Percentiles rank a stretch among this genome's conserved stretches.
phyloP scores from a whole-genome alignment of 371 early-diverging fungal genomes.

The Mucor sp. region DNA sequence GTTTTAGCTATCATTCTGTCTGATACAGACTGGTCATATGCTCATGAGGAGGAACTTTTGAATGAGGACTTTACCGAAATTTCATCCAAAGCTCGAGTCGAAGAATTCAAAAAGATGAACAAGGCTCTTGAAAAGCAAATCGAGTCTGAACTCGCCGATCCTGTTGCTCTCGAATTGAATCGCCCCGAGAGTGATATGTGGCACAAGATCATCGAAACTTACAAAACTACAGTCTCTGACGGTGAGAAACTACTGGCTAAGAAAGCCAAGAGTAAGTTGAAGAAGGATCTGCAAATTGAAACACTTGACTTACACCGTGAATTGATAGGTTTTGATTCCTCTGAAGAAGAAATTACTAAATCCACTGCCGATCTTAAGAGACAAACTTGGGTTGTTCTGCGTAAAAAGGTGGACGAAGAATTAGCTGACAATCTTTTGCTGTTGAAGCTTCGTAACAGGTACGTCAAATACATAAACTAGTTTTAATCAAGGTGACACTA shows the following conservation, averaged over 20 bases:
- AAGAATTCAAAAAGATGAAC: constrained; percentile 82
- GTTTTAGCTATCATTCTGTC: constrained; percentile 52
- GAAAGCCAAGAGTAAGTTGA: constrained; percentile 42
- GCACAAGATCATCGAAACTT: constrained; percentile 64
- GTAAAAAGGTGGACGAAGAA: constrained; percentile 80
- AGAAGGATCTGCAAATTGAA: neutral
- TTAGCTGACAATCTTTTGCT: constrained; percentile 80
- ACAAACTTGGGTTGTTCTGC: constrained; percentile 77
- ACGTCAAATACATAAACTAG: neutral
- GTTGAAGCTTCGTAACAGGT: constrained; percentile 70
- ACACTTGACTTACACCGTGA: neutral
- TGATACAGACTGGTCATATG: constrained; percentile 81
- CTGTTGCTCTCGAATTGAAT: constrained; percentile 70
- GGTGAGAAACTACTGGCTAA: constrained; percentile 39
- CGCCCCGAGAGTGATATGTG: constrained; percentile 73
- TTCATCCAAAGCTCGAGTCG: constrained; percentile 65
- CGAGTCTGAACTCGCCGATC: constrained; percentile 66
- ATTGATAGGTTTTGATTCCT: constrained; percentile 60
- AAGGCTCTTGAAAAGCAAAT: constrained; percentile 65
- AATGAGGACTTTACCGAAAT: constrained; percentile 67
- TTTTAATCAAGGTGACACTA: neutral
- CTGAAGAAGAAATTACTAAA: constrained; percentile 53
- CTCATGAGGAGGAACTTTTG: constrained; percentile 66
- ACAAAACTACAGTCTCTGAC: constrained; percentile 55
- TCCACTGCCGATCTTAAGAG: constrained; percentile 56